Conservation (phyloP, 2,329 filamentous ascomycete genomes). For the Lasiodiplodia gonubiensis region DNA sequence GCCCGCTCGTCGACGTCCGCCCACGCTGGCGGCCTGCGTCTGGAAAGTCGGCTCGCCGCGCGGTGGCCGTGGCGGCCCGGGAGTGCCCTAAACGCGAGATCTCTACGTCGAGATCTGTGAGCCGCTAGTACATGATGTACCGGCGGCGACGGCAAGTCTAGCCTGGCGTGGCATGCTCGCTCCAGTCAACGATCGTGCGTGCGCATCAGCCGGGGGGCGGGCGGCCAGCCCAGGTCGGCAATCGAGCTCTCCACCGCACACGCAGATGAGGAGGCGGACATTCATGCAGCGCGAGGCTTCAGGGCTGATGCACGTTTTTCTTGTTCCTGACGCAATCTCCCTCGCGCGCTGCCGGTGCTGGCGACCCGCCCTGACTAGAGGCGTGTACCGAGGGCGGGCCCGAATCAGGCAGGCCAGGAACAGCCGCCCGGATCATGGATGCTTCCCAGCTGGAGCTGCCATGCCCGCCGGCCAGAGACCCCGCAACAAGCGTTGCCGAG, state of each 20-base stretch:
- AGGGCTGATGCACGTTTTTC: slow-evolving; percentile 44
- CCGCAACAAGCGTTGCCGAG: slow-evolving; percentile 53
- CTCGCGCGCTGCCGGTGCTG: slow-evolving; percentile 40
- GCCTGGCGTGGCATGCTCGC: slow-evolving; percentile 35
- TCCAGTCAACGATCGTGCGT: slow-evolving; percentile 41
- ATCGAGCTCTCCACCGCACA: slow-evolving; percentile 15
- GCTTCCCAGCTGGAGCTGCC: slow-evolving; percentile 26
- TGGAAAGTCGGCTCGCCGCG: slow-evolving; percentile 3
- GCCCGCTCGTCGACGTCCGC: slow-evolving; percentile 4
- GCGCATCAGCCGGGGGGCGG: slow-evolving; percentile 37
- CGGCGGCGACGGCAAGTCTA: slow-evolving; percentile 33
- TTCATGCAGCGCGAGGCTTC: slow-evolving; percentile 31
- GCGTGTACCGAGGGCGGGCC: slow-evolving; percentile 19
- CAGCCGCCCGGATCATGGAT: slow-evolving; percentile 29
- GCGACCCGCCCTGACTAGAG: slow-evolving; percentile 38
- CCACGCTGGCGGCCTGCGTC: background rate
- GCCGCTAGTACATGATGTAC: slow-evolving; percentile 33
- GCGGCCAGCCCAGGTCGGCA: slow-evolving; percentile 22
- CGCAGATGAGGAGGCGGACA: slow-evolving; percentile 25
- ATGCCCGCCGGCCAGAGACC: slow-evolving; percentile 36
- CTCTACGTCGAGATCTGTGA: slow-evolving; percentile 39
- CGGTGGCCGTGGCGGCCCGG: slow-evolving; percentile 20
- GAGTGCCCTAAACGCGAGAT: slow-evolving; percentile 27
- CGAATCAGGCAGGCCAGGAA: slow-evolving; percentile 28
- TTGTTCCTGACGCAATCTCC: slow-evolving; percentile 51